Base-by-base conservation (phyloP, 805 yeast species). In the Kodamaea hsintzibuensis region DNA sequence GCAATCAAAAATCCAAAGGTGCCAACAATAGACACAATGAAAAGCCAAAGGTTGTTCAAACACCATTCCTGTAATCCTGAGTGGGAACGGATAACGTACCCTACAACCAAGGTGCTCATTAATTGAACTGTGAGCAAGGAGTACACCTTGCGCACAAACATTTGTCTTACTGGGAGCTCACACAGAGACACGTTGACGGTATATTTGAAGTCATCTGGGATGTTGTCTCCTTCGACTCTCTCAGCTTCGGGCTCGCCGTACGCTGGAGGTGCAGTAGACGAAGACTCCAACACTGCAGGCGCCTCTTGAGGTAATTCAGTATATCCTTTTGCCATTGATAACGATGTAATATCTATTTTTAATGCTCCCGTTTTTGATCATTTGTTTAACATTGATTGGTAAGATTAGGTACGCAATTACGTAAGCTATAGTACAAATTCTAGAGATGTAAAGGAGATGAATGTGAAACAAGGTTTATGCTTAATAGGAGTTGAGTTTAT, bases 121-220 rank as follows among this genome's bases (percentile, higher is more conserved):
- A 91, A 66, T 69, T 91, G 97, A 4, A 79, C 70, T 10, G 84
- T 68, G 49, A 91, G 76, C 47, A 91, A 77, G 5, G 90, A 74
- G 69, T 90, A 91, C 7, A 91, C 97, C 64, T 88, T 88, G 55
- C 91, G 80, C 60, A 89, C 74, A 62, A 91, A 91, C 67, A 84
- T 79, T 59, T 86, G 88, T 61, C 97, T 82, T 40, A 91, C 77
- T 13, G 87, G 83, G 50, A 89, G 72, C 55, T 87, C 89, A 70
- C 96, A 89, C 33, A 88, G 84, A 2, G 91, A 82, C 19, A 91
- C 96, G 50, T 82, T 80, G 6, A 88, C 87, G 37, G 88, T 82
- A 69, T 86, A 89, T 67, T 90, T 91, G 82, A 90, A 91, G 69
- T 89, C 96, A 60, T 90, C 88, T 3, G 87, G 86, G 47, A 81